Base-by-base conservation (phyloP, 2,329 filamentous ascomycete species). In the Diaporthe citriasiana region DNA sequence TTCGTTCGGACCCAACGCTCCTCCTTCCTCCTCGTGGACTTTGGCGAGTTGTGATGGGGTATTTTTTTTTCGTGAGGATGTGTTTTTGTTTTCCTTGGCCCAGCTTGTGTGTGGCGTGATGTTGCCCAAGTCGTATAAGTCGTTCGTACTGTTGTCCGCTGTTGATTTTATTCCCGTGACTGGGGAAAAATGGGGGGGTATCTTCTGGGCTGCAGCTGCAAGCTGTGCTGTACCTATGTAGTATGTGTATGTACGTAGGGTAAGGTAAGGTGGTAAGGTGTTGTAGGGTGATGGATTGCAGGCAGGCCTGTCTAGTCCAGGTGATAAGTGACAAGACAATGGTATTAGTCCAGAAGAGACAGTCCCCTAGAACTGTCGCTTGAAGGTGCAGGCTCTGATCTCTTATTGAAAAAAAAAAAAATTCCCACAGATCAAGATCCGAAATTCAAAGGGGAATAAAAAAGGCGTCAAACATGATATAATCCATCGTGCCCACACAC, bases 401-500 rank as follows among this genome's bases (percentile, higher is more conserved):
- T 51, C 51, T 68, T 68, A 35, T 40, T 38, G 33, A 10, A 12
- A 19, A 38, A 53, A 3, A 38, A 12, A 40, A 38, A 35, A 15
- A 47, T 33, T 45, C 60, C 45, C 60, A 51, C 45, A 51, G 60
- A 51, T 51, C 45, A 50, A 50, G 30, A 50, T 30, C 25, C 55
- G 7, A 25, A 35, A 40, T 38, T 40, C 38, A 25, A 42, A 51
- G 73, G 77, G 70, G 73, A 63, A 73, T 73, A 75, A 70, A 65
- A 59, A 65, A 76, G 72, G 12, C 51, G 33, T 53, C 63, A 69
- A 69, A 57, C 59, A 40, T 69, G 59, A 50, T 55, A 74, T 69
- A 73, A 71, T 53, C 42, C 42, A 53, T 70, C 47, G 69, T 38
- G 63, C 19, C 19, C 63, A n/a, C 63, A 38, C 63, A 40, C 45